Evolutionary conservation across 139 green algal species (phyloP), one percentile per base, ranked within the genome.

Genomic region (Volvox reticuliferus): DNA sequence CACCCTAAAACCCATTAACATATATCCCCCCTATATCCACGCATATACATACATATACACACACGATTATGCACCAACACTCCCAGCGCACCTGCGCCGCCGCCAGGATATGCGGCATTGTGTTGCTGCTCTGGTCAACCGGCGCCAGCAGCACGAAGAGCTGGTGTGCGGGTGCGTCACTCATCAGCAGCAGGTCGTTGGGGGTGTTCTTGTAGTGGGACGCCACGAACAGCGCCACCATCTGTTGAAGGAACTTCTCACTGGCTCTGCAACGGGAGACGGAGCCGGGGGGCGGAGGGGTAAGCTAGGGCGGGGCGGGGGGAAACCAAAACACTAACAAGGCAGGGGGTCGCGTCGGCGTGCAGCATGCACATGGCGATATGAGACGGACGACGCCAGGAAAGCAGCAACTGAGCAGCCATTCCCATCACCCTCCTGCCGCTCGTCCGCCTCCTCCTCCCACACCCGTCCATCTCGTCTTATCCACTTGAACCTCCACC

Each of bases 121-220:
- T 68, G 77, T 91, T 91, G 78, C 28, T 33, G 78, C 92, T 94
- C 85, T 98, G 94, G 91, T 99, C 97, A 65, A 99, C 96, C 6
- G 98, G 98, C 0, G 93, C 97, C 80, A 99, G 96, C 82, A 99
- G 96, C 79, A 98, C 98, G 85, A 99, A 99, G 36, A 99, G 95
- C 82, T 98, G 97, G 95, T 99, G 98, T 0, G 98, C 98, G n/a
- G 98, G 98, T 13, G 98, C 98, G 86, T 99, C 98, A 75, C 91
- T 96, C 95, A 99, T 97, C 35, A 99, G 95, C 83, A 99, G 94
- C 71, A 99, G 95, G 93, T 99, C 98, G 94, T 99, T 99, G 78
- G 98, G 98, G 1, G 97, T 99, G 96, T 99, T 99, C 92, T 98
- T 98, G 95, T 99, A 99, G 93, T 99, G 98, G 65, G 89, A 96